Base-by-base conservation (phyloP, 164 flowering plant species). In the Magnolia changhungtana region DNA sequence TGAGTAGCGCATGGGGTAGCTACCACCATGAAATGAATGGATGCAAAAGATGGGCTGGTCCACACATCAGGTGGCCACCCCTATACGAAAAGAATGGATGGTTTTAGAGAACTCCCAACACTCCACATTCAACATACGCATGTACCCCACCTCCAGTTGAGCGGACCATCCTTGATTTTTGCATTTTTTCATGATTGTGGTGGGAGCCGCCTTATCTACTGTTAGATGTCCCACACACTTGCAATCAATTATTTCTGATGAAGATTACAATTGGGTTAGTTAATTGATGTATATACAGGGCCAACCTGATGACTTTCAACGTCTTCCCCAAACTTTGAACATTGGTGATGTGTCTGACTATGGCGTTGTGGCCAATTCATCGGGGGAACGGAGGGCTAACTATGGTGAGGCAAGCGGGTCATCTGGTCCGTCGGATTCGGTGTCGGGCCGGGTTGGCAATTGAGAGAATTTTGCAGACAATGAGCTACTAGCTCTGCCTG, bases 311-410 rank as follows among this genome's bases (percentile, higher is more conserved):
- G 85, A 85, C 61, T 58, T 77, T 20, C 82, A 81, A 77, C 74
- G 50, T 37, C 91, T 86, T 59, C 88, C 89, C 2, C 88, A 85
- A 52, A 76, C 84, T 27, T 74, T 88, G 78, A 88, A 83, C 76
- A 83, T 85, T 75, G 86, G 88, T 4, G 87, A 87, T 24, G 79
- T 84, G 20, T 74, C 86, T 61, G 87, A 81, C 52, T 58, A 68
- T 23, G 74, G 65, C 20, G 10, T 74, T 63, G 58, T 84, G 77
- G 75, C 84, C 16, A 80, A 81, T 13, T 49, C 23, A 31, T 59
- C 83, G 45, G 58, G 82, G 27, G 58, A 69, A 59, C 81, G 79
- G 77, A 75, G 74, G 72, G 85, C 84, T 37, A 82, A 76, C 21
- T 74, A 75, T 18, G 79, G 73, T 52, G 88, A 80, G 63, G 74